A percentile compares a stretch with the other conserved stretches of the same genome.
Evolutionary conservation across 371 early-diverging fungal genomes (phyloP).

Genomic region (Mucor plumbeus): DNA sequence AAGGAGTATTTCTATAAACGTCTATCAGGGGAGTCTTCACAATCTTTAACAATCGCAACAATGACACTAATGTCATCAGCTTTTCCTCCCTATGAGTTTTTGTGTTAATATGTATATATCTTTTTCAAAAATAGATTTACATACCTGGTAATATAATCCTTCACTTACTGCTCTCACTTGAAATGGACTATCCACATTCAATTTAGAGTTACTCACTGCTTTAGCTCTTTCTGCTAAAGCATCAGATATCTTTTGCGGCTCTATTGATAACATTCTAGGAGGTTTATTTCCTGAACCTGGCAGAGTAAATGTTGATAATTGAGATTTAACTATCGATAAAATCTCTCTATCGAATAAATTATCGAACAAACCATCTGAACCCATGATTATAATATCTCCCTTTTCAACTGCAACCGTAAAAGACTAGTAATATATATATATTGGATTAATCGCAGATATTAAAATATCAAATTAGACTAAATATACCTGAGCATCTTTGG

Average conservation of each 20-base stretch:
- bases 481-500: slow-evolving; percentile 69
- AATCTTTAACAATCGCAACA: slow-evolving; percentile 70
- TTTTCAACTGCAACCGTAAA: slow-evolving; percentile 78
- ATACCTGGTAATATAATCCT: slow-evolving; percentile 73
- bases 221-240: slow-evolving; percentile 80
- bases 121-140: not conserved
- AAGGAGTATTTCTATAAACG: slow-evolving; percentile 7
- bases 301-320: slow-evolving; percentile 29
- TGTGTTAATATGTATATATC: not conserved
- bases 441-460: not conserved
- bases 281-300: slow-evolving; percentile 42
- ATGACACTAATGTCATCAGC: slow-evolving; percentile 84
- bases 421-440: slow-evolving; percentile 9
- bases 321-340: slow-evolving; percentile 33
- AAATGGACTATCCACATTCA: slow-evolving; percentile 84
- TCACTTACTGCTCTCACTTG: slow-evolving; percentile 82
- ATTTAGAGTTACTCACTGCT: slow-evolving; percentile 77
- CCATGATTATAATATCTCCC: slow-evolving; percentile 77
- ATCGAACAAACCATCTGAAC: slow-evolving; percentile 80
- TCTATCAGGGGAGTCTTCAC: slow-evolving; percentile 51
- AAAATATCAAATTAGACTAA: no score
- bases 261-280: slow-evolving; percentile 17
- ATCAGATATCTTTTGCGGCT: slow-evolving; percentile 79
- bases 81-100: slow-evolving; percentile 76
- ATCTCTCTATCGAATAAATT: slow-evolving; percentile 84